Evolutionary conservation across 208 protist species (phyloP), one percentile per base, ranked within the genome.

Genomic region (Herpetomonas samuelpessoai): DNA sequence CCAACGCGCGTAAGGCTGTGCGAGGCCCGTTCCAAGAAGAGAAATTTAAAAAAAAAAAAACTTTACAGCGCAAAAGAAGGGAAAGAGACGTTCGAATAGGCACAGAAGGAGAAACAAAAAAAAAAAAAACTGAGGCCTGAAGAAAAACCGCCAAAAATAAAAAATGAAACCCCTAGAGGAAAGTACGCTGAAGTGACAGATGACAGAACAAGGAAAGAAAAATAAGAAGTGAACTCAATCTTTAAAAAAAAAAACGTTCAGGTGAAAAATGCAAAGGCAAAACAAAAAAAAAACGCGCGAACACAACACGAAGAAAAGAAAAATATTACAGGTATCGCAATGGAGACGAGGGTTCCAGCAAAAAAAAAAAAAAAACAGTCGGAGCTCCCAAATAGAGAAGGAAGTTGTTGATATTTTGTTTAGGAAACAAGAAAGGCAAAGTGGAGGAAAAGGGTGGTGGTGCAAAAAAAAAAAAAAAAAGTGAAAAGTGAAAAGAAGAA

Each of bases 381-480:
- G n/a, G n/a, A n/a, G n/a, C n/a, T n/a, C n/a, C n/a, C n/a, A n/a
- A n/a, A n/a, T n/a, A n/a, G n/a, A n/a, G n/a, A n/a, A n/a, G n/a
- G n/a, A n/a, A n/a, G n/a, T n/a, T n/a, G n/a, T n/a, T n/a, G n/a
- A n/a, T n/a, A n/a, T n/a, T n/a, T n/a, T n/a, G n/a, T n/a, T n/a
- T n/a, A n/a, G n/a, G n/a, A n/a, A n/a, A n/a, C n/a, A n/a, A n/a
- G n/a, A n/a, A n/a, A n/a, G n/a, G n/a, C n/a, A n/a, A n/a, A n/a
- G n/a, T n/a, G n/a, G n/a, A n/a, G n/a, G n/a, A n/a, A n/a, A n/a
- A n/a, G n/a, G n/a, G n/a, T n/a, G n/a, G n/a, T n/a, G n/a, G n/a
- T n/a, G n/a, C n/a, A 58, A 30, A 58, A 58, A 47, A 31, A 58
- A 44, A 12, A 29, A 62, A 56, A 62, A 62, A 46, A 24, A 6